phyloP scores from a whole-genome alignment of 805 yeast genomes.

The Wickerhamiella occidentalis region DNA sequence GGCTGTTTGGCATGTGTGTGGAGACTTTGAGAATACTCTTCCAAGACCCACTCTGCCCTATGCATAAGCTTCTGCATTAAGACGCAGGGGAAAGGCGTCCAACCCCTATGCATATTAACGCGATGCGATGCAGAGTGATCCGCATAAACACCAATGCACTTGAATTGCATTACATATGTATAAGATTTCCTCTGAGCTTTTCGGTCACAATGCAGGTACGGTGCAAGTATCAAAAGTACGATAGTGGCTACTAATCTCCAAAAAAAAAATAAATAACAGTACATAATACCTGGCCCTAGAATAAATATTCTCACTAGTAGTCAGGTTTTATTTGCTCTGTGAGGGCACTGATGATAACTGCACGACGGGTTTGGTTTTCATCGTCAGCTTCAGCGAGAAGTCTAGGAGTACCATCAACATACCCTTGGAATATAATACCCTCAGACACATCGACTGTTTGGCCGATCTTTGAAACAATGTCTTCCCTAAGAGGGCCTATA shows the following conservation, averaged over 20 bases:
- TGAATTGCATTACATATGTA: not conserved
- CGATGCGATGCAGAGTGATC: not conserved
- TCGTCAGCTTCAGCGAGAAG: conserved; percentile 17
- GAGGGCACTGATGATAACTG: conserved; percentile 23
- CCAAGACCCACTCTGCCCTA: not conserved
- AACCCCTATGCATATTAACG: not conserved
- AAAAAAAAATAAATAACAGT: not conserved
- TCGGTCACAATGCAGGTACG: too few species aligned
- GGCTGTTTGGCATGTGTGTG: conserved; percentile 67
- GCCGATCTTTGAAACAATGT: conserved; percentile 23
- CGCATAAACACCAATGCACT: not conserved
- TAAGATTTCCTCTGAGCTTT: too few species aligned
- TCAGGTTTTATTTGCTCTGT: conserved; percentile 17
- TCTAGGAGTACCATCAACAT: conserved; percentile 16
- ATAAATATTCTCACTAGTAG: not conserved
- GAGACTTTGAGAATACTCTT: conserved; percentile 28
- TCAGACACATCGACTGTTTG: conserved; percentile 18
- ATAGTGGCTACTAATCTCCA: too few species aligned
- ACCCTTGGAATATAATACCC: conserved; percentile 19
- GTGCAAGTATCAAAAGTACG: too few species aligned
- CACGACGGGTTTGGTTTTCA: conserved; percentile 20
- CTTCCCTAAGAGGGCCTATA: conserved; percentile 51
- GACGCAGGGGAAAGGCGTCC: not conserved
- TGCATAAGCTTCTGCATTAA: not conserved
- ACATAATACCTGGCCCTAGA: not conserved